phyloP scores from a whole-genome alignment of 2,329 filamentous ascomycete genomes.

The Knufia petricola region DNA sequence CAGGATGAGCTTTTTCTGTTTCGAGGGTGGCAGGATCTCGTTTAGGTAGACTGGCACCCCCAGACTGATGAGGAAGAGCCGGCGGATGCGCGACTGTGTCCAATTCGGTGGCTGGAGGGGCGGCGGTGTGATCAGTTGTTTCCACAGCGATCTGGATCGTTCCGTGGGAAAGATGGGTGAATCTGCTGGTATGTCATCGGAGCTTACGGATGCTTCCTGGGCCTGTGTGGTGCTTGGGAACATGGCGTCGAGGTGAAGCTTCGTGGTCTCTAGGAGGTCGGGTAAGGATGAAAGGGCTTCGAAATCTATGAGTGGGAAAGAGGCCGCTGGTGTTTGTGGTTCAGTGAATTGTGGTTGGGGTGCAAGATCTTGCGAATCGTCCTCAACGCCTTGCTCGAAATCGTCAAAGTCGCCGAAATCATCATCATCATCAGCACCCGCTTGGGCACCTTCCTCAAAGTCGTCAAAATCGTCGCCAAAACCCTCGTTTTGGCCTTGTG shows the following conservation, averaged over 20 bases:
- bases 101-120: slow-evolving; percentile 93
- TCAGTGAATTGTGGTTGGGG: slow-evolving; percentile 23
- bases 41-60: slow-evolving; percentile 94
- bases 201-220: slow-evolving; percentile 25
- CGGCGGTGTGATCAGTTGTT: slow-evolving; percentile 87
- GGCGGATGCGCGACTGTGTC: slow-evolving; percentile 90
- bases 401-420: slow-evolving; percentile 59
- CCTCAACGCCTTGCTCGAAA: slow-evolving; percentile 48
- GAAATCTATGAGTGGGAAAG: slow-evolving; percentile 39
- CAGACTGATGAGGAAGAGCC: slow-evolving; percentile 88
- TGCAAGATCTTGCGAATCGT: slow-evolving; percentile 22
- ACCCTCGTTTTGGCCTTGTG: slow-evolving; percentile 53
- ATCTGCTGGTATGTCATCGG: slow-evolving; percentile 34
- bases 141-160: slow-evolving; percentile 85
- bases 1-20: slow-evolving; percentile 93
- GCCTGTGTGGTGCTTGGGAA: slow-evolving; percentile 33
- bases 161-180: slow-evolving; percentile 68
- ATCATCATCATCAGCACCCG: slow-evolving; percentile 43
- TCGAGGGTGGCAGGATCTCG: slow-evolving; percentile 91
- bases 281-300: slow-evolving; percentile 40
- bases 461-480: slow-evolving; percentile 52
- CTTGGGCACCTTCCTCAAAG: slow-evolving; percentile 43
- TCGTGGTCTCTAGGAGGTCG: slow-evolving; percentile 32
- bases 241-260: slow-evolving; percentile 34
- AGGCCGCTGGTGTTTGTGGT: slow-evolving; percentile 14